phyloP scores from a whole-genome alignment of 306 rosid genomes.

The Pachyrhizus erosus region DNA sequence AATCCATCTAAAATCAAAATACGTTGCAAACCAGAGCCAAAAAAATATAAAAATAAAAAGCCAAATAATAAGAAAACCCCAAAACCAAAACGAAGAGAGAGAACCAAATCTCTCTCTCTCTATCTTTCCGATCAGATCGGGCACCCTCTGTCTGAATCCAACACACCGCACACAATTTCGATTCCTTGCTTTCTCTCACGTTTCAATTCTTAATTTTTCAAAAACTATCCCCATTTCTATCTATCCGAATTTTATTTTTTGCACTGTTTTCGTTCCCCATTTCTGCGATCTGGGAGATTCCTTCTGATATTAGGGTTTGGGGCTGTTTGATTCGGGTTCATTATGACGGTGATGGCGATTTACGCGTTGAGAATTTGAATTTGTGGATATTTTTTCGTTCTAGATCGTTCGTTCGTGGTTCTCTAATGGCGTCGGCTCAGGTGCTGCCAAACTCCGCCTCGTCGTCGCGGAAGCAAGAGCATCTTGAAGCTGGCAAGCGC shows the following conservation, averaged over 20 bases:
- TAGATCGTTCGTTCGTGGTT: slow-evolving; percentile 38
- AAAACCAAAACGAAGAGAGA: slow-evolving; percentile 39
- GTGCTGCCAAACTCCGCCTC: slow-evolving; percentile 74
- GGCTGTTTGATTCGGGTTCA: slow-evolving; percentile 14
- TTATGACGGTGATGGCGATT: slow-evolving; percentile 26
- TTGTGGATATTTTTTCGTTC: slow-evolving; percentile 15
- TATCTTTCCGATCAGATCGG: slow-evolving; percentile 82
- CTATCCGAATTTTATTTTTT: slow-evolving; percentile 8
- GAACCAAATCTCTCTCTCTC: slow-evolving; percentile 53
- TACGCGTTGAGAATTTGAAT: slow-evolving; percentile 40
- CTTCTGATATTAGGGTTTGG: slow-evolving; percentile 17
- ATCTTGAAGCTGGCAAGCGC: slow-evolving; percentile 95
- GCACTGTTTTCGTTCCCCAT: slow-evolving; percentile 38
- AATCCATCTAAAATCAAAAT: neutral
- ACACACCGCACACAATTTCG: slow-evolving; percentile 26
- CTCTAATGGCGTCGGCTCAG: slow-evolving; percentile 92
- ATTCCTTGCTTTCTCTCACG: slow-evolving; percentile 15
- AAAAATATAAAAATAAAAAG: neutral
- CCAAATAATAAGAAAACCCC: slow-evolving; percentile 17
- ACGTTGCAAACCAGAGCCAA: slow-evolving; percentile 29
- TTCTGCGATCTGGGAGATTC: slow-evolving; percentile 45
- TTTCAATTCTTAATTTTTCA: slow-evolving; percentile 25
- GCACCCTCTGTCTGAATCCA: slow-evolving; percentile 41
- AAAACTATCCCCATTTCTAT: neutral
- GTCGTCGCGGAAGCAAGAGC: slow-evolving; percentile 78